Conservation (phyloP, 106 monocot genomes). For the Dendrobium nobile region DNA sequence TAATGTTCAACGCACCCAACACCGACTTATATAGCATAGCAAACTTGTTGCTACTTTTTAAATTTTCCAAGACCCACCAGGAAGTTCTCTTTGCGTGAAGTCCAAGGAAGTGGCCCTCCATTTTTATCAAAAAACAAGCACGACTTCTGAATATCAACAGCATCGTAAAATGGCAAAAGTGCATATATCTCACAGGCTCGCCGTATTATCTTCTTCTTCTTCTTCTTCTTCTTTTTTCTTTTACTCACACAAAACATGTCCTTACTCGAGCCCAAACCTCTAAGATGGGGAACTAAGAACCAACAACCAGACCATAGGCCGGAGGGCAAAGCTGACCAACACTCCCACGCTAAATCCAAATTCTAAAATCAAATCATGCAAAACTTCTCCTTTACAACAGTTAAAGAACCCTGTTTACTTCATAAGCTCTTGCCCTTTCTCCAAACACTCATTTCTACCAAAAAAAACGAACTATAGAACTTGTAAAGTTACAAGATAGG, state of each 20-base stretch:
- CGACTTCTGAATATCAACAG: background rate
- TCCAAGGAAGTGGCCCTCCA: background rate
- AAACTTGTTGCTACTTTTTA: background rate
- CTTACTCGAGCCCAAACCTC: too few relatives aligned
- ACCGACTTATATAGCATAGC: background rate
- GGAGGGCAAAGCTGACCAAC: background rate
- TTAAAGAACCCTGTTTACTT: background rate
- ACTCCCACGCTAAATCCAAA: background rate
- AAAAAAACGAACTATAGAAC: background rate
- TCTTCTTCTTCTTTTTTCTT: too few relatives aligned
- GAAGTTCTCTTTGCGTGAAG: background rate
- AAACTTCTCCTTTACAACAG: background rate
- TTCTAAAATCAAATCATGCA: background rate
- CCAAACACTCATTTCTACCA: background rate
- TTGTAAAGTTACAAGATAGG: background rate
- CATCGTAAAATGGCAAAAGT: background rate
- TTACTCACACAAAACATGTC: too few relatives aligned
- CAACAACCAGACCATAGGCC: too few relatives aligned
- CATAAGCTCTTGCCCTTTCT: background rate
- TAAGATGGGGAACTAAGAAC: too few relatives aligned
- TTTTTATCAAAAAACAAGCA: background rate
- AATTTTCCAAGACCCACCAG: background rate
- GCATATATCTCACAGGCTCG: background rate
- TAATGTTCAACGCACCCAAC: background rate
- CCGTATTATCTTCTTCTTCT: background rate